Base-by-base conservation (phyloP, 2,329 filamentous ascomycete species). In the Cladosporium halotolerans region DNA sequence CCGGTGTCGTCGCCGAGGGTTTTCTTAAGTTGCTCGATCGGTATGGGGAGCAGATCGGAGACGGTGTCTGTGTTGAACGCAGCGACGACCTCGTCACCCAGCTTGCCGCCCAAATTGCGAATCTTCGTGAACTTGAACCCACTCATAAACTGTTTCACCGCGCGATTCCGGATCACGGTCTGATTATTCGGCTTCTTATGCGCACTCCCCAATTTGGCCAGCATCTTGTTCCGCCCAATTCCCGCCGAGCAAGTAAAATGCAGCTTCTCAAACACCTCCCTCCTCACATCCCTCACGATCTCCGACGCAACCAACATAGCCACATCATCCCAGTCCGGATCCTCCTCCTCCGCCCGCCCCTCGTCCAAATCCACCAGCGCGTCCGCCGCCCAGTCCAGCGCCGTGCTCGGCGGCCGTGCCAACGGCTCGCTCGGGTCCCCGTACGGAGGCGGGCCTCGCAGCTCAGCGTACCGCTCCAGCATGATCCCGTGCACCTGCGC, bases 241-340 rank as follows among this genome's bases (percentile, higher is more conserved):
- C 93, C 93, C 0, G 83, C 92, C 6, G 92, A 96, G 71, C 91
- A 96, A 3, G 92, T 97, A 68, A 96, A 99, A 51, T 83, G 81
- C 49, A 97, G 73, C 58, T 79, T 77, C 43, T 86, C 78, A 60
- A 79, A 82, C 54, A 99, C 79, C 47, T 80, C 76, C 18, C 76
- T 75, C 47, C 93, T 82, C 14, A 97, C 79, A 55, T 82, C 78
- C 16, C 89, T 82, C 33, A 96, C 83, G 62, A 97, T 93, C 66
- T 96, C 90, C 2, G 90, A 91, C 0, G 88, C 93, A 63, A 96
- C 82, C 31, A 89, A 76, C 67, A 95, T 87, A 13, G 82, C 87
- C 59, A 97, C 79, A 73, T 99, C 93, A 68, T 99, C 92, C 93
- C 93, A 99, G 71, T 99, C 93, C 1, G 89, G 89, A 64, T 95